These are phyloP conservation scores for Aspergillus persii DNA, from an alignment of 2,329 filamentous ascomycete genomes.

Conservation along the genomic window DNA sequence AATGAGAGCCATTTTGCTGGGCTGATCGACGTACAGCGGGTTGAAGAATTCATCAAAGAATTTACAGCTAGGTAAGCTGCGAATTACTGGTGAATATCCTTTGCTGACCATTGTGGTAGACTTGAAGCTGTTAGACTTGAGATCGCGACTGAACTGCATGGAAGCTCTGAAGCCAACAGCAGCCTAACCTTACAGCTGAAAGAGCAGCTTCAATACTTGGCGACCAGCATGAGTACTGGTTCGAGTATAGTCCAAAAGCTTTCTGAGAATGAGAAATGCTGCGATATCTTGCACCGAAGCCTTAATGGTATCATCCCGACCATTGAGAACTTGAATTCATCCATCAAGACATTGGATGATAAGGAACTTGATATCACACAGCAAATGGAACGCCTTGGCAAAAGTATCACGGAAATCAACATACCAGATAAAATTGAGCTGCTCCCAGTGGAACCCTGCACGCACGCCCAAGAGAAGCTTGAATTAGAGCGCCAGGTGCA, in stretches of 20 bases:
- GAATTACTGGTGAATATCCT: neutral
- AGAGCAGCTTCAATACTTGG: constrained; percentile 22
- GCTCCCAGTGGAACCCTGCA: constrained; percentile 24
- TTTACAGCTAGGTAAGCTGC: constrained; percentile 25
- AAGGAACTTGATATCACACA: constrained; percentile 26
- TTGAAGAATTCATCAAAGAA: constrained; percentile 15
- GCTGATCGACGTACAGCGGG: constrained; percentile 17
- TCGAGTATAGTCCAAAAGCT: constrained; percentile 24
- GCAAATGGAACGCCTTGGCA: constrained; percentile 25
- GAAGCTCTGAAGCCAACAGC: constrained; percentile 14
- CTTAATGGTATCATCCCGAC: constrained; percentile 19
- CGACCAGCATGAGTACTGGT: constrained; percentile 14
- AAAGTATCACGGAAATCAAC: constrained; percentile 19
- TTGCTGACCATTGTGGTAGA: constrained; percentile 15
- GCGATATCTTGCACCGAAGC: constrained; percentile 17
- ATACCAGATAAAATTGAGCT: constrained; percentile 17
- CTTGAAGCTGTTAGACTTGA: constrained; percentile 19
- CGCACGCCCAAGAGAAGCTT: constrained; percentile 21
- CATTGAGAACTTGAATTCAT: constrained; percentile 17
- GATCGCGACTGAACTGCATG: constrained; percentile 16
- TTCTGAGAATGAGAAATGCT: constrained; percentile 15
- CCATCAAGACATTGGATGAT: constrained; percentile 21
- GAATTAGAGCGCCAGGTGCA: constrained; percentile 28
- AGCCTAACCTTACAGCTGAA: constrained; percentile 14
- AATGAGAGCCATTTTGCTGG: constrained; percentile 14